phyloP scores from a whole-genome alignment of 192 early-diverging fungal species.

The Entomortierella beljakovae region DNA sequence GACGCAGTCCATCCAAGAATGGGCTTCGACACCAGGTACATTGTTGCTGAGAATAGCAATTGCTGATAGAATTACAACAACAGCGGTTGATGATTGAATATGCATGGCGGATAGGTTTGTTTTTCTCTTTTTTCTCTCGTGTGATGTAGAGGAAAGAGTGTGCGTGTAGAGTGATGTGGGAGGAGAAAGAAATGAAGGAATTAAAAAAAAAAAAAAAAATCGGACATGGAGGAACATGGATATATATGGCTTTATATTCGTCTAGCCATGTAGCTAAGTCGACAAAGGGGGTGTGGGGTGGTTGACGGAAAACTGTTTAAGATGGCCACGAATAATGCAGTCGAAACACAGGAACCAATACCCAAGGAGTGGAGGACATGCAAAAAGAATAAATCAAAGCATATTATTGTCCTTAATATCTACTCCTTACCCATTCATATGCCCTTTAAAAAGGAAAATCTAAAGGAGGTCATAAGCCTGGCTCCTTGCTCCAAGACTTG shows the following conservation, averaged over 20 bases:
- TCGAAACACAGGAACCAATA: not conserved
- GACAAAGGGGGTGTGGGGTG: too few relatives aligned
- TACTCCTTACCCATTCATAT: too few relatives aligned
- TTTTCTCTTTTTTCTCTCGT: not conserved
- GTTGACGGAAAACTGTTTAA: too few relatives aligned
- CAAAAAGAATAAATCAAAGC: not conserved
- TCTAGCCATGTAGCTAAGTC: too few relatives aligned
- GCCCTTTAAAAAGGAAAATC: too few relatives aligned
- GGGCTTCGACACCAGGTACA: slow-evolving; percentile 5
- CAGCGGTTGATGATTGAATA: slow-evolving; percentile 2
- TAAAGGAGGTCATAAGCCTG: too few relatives aligned
- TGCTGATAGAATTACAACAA: slow-evolving; percentile 5
- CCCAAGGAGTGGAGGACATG: not conserved
- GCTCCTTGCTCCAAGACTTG: too few relatives aligned
- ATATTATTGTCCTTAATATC: too few relatives aligned
- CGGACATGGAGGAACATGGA: not conserved
- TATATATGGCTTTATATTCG: not conserved
- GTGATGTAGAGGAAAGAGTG: not conserved
- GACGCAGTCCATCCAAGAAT: slow-evolving; percentile 39
- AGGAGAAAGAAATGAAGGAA: not conserved
- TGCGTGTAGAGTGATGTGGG: not conserved
- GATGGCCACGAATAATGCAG: not conserved
- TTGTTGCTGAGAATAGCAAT: slow-evolving; percentile 6
- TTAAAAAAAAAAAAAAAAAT: slow-evolving; percentile 8
- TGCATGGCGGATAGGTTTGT: slow-evolving; percentile 14